phyloP scores from a whole-genome alignment of 495 filamentous ascomycete species.

The Glarea lozoyensis region DNA sequence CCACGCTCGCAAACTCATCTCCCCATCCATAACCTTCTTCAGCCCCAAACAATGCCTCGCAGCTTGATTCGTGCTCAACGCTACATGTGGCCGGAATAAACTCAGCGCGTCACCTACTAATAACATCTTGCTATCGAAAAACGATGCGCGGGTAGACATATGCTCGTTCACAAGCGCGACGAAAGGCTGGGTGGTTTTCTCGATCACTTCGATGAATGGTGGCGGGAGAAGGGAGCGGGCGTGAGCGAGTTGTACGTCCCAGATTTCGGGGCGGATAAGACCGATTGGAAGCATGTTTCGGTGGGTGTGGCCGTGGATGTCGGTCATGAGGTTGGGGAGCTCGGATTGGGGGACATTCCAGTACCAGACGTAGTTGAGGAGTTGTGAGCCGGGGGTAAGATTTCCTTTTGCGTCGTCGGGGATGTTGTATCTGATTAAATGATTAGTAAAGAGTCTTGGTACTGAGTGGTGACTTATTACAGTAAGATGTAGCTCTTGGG shows the following conservation, averaged over 20 bases:
- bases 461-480: not conserved
- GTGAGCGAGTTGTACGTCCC: not conserved
- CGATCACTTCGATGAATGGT: not conserved
- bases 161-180: not conserved
- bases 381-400: not conserved
- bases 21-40: constrained; percentile 26
- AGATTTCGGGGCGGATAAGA: not conserved
- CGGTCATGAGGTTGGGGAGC: not conserved
- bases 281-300: not conserved
- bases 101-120: constrained; percentile 23
- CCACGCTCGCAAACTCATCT: not conserved
- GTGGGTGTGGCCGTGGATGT: not conserved
- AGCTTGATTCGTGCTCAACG: constrained; percentile 16
- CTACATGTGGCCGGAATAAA: constrained; percentile 21
- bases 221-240: not conserved
- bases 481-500: not conserved
- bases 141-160: constrained; percentile 11
- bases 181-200: not conserved
- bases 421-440: not conserved
- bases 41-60: constrained; percentile 26
- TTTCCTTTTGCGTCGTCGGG: not conserved
- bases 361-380: not conserved
- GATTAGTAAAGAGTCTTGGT: not conserved
- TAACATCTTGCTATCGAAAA: constrained; percentile 25
- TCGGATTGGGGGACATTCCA: not conserved